Evolutionary conservation across 2,329 filamentous ascomycete species (phyloP).

Genomic region (Ceratocystis huliohia): DNA sequence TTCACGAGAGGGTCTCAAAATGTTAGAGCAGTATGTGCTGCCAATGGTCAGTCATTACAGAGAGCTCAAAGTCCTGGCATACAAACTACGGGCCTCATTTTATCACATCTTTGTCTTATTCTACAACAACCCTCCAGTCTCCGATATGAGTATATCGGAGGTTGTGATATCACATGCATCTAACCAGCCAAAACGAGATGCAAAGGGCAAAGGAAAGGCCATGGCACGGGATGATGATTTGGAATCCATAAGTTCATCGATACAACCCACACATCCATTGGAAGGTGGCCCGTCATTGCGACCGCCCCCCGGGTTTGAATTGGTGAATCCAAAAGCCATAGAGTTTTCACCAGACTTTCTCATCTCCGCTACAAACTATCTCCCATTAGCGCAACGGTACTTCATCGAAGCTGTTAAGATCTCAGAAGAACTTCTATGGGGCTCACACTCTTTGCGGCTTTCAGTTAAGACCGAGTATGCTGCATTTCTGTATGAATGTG

Average conservation of each 20-base stretch:
- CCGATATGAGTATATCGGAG: slow-evolving; percentile 42
- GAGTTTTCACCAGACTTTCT: slow-evolving; percentile 45
- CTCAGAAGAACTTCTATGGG: slow-evolving; percentile 64
- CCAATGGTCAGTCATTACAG: slow-evolving; percentile 67
- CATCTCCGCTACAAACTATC: slow-evolving; percentile 65
- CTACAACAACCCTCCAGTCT: slow-evolving; percentile 75
- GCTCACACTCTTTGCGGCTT: slow-evolving; percentile 77
- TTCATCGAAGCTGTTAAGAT: slow-evolving; percentile 67
- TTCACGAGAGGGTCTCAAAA: slow-evolving; percentile 74
- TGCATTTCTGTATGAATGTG: slow-evolving; percentile 86
- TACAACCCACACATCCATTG: slow-evolving; percentile 37
- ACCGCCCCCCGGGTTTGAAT: slow-evolving; percentile 43
- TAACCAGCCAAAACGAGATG: slow-evolving; percentile 29
- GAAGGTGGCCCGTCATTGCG: slow-evolving; percentile 45
- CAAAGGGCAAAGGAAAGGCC: slow-evolving; percentile 39
- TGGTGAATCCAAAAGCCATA: slow-evolving; percentile 26
- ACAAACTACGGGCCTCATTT: slow-evolving; percentile 86
- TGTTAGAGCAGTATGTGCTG: slow-evolving; percentile 77
- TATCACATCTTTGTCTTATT: slow-evolving; percentile 96
- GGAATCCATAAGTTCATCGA: slow-evolving; percentile 33
- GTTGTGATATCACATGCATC: slow-evolving; percentile 27
- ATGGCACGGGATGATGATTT: slow-evolving; percentile 31
- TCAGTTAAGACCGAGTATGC: slow-evolving; percentile 87
- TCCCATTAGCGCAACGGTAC: slow-evolving; percentile 65
- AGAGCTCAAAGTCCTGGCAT: slow-evolving; percentile 78